Conservation (phyloP, 2,329 filamentous ascomycete species). For the Magnaporthiopsis incrustans region DNA sequence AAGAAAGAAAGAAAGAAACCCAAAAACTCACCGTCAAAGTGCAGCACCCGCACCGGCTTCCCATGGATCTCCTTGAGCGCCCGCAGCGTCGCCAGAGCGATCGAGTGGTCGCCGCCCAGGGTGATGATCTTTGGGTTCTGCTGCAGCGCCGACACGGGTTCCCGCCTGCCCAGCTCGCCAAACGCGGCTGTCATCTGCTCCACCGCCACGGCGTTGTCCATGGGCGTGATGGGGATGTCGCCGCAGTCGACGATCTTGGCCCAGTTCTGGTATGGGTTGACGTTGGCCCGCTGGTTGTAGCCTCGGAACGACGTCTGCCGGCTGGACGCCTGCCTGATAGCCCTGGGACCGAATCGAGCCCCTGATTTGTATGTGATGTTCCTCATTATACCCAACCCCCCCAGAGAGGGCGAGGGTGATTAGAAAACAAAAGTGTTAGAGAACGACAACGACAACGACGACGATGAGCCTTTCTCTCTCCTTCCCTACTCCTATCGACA, state of each 20-base stretch:
- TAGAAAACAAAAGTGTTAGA: background rate
- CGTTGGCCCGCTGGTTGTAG: constrained; percentile 71
- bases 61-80: constrained; percentile 56
- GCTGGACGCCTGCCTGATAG: constrained; percentile 75
- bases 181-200: constrained; percentile 80
- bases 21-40: constrained; percentile 52
- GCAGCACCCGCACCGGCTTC: constrained; percentile 58
- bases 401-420: background rate
- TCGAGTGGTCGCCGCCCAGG: constrained; percentile 65
- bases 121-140: constrained; percentile 52
- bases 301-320: constrained; percentile 73
- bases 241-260: constrained; percentile 80
- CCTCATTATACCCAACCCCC: background rate
- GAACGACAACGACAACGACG: no score
- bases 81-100: constrained; percentile 61
- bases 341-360: constrained; percentile 77
- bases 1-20: no score
- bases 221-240: constrained; percentile 78
- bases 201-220: constrained; percentile 76
- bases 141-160: constrained; percentile 24
- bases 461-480: background rate
- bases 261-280: constrained; percentile 80
- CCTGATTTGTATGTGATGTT: constrained; percentile 26
- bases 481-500: no score
- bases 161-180: constrained; percentile 50